These are phyloP conservation scores for Alternaria dauci DNA, from an alignment of 2,329 filamentous ascomycete species.

Conservation along the genomic window DNA sequence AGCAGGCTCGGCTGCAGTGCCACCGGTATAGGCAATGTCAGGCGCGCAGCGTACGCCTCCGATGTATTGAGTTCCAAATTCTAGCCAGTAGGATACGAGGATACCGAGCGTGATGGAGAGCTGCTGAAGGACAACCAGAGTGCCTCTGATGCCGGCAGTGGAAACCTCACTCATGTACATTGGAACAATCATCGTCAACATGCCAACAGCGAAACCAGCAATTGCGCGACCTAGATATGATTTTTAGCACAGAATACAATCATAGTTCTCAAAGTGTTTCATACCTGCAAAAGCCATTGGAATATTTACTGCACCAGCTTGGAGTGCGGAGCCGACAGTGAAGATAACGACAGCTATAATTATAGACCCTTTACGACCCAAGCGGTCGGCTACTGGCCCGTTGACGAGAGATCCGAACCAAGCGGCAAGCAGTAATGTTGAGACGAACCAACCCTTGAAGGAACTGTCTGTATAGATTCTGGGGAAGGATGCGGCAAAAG, in stretches of 20 bases:
- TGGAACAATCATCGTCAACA: constrained; percentile 34
- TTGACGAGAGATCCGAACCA: constrained; percentile 36
- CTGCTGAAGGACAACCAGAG: constrained; percentile 31
- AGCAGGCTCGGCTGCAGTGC: constrained; percentile 46
- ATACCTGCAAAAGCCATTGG: constrained; percentile 28
- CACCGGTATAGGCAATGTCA: constrained; percentile 57
- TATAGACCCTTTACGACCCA: constrained; percentile 32
- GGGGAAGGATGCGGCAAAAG: constrained; percentile 31
- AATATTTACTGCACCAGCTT: constrained; percentile 30
- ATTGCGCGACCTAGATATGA: constrained; percentile 23
- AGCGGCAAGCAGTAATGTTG: constrained; percentile 28
- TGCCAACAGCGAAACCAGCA: constrained; percentile 32
- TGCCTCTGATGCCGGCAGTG: constrained; percentile 30
- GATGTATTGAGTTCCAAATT: constrained; percentile 33
- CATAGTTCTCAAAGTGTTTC: not conserved
- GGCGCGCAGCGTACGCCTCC: constrained; percentile 55
- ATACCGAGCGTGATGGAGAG: constrained; percentile 33
- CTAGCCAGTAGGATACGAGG: constrained; percentile 32
- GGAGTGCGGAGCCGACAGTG: constrained; percentile 28
- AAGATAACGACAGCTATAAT: constrained; percentile 32
- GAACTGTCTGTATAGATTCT: constrained; percentile 27
- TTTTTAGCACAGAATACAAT: not conserved
- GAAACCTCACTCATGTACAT: constrained; percentile 38
- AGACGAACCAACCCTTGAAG: constrained; percentile 37
- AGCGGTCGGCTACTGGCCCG: constrained; percentile 32